phyloP scores from a whole-genome alignment of 2,329 filamentous ascomycete species.

The Aspergillus calidoustus region DNA sequence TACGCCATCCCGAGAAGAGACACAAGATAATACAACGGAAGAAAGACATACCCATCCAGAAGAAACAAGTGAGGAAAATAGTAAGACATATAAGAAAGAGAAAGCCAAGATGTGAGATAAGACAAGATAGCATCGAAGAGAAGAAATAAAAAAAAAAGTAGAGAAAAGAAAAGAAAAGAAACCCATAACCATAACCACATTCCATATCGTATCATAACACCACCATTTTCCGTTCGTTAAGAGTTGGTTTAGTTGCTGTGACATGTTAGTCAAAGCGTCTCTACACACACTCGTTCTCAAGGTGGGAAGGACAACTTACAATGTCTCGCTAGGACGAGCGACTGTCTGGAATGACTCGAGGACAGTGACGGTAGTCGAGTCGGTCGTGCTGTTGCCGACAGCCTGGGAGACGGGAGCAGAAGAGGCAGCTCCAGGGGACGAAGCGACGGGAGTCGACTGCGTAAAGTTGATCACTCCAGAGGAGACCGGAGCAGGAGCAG shows the following conservation, averaged over 20 bases:
- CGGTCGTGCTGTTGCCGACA: too few species aligned
- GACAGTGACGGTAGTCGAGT: background rate
- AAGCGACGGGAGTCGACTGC: background rate
- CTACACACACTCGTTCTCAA: background rate
- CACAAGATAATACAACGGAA: too few species aligned
- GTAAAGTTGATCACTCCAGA: too few species aligned
- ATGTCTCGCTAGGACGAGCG: background rate
- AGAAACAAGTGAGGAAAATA: too few species aligned
- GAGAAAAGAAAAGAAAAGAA: background rate
- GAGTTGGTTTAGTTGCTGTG: background rate
- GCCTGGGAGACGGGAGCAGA: background rate
- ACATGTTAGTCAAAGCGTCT: background rate
- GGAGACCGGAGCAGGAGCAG: background rate
- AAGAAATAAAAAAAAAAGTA: too few species aligned
- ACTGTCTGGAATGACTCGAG: background rate
- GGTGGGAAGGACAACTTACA: background rate
- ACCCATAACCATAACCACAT: background rate
- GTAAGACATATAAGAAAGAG: too few species aligned
- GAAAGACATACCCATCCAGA: too few species aligned
- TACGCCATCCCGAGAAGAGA: too few species aligned
- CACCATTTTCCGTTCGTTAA: too few species aligned
- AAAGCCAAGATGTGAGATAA: too few species aligned
- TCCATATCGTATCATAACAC: too few species aligned
- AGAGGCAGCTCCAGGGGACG: background rate
- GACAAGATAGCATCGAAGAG: too few species aligned